Base-by-base conservation (phyloP, 164 flowering plant species). In the Annona squamosa region DNA sequence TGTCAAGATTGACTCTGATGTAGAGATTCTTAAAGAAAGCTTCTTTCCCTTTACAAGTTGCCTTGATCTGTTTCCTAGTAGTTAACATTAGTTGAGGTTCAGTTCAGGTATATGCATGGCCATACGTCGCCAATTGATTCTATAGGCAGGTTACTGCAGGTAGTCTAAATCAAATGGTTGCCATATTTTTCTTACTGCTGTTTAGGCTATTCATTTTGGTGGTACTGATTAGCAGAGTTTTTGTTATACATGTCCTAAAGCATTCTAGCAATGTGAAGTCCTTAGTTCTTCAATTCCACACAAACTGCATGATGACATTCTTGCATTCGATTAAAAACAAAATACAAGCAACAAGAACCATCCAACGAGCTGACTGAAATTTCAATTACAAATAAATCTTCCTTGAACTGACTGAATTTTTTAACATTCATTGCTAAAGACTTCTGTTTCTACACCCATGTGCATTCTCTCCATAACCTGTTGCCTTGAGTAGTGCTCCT, bases 381-480 rank as follows among this genome's bases (percentile, higher is more conserved):
- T 10, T 42, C 13, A 52, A 16, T 66, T n/a, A 37, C 45, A 42
- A 16, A 17, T 26, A 68, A 68, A 37, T 26, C 37, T 57, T 42
- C 42, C 10, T 57, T 42, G 7, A 71, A 37, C 47, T 57, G 72
- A 71, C 2, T 16, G 64, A 43, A 57, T 17, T 43, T 45, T 17
- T 17, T 45, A 41, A 41, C 68, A 7, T 65, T 12, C 42, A 12
- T 0, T 3, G 13, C 68, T 9, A 3, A 4, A 42, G 17, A 42
- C 37, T 42, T 52, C 26, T 12, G 48, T 41, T 37, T 48, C 57
- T 61, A 57, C 77, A 68, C 65, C 85, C 82, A 87, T 76, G 86
- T 71, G 74, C 90, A 90, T 79, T 86, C 77, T 94, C 98, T 78
- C 93, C 97, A 82, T 90, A 90, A 46, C 98, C 97, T 48, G 98